Percentiles rank a stretch among this genome's conserved stretches.
These are phyloP conservation scores for Hypoxylon subgilvum DNA, from an alignment of 495 filamentous ascomycete genomes.

Conservation along the genomic window DNA sequence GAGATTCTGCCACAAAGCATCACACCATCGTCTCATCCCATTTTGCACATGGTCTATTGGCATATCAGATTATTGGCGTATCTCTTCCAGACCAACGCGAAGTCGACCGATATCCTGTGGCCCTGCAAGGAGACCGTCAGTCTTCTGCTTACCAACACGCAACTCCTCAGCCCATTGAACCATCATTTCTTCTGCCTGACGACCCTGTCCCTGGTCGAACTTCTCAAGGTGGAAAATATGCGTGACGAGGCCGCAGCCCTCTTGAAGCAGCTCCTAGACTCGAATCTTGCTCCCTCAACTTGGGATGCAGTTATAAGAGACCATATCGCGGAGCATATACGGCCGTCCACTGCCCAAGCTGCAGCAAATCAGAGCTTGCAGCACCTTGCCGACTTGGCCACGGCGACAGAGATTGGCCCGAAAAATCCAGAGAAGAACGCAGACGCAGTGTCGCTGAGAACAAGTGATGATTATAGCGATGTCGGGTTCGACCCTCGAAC, in stretches of 20 bases:
- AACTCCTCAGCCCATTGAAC: conserved; percentile 68
- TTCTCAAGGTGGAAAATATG: conserved; percentile 51
- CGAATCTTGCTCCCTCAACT: conserved; percentile 43
- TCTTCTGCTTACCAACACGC: conserved; percentile 61
- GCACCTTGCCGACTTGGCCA: conserved; percentile 69
- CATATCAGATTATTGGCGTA: conserved; percentile 69
- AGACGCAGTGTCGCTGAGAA: conserved; percentile 27
- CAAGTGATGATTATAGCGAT: conserved; percentile 39
- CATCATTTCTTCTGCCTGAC: conserved; percentile 75
- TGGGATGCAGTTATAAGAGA: conserved; percentile 57
- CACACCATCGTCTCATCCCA: conserved; percentile 46
- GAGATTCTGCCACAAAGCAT: conserved; percentile 51
- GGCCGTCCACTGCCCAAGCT: conserved; percentile 41
- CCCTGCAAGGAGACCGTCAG: conserved; percentile 64
- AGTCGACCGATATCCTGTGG: conserved; percentile 59
- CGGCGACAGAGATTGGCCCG: conserved; percentile 44
- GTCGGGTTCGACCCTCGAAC: conserved; percentile 40
- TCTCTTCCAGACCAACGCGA: conserved; percentile 56
- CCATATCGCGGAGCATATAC: conserved; percentile 50
- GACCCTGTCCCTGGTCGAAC: conserved; percentile 69
- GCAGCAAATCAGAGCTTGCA: conserved; percentile 58
- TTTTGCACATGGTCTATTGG: conserved; percentile 76
- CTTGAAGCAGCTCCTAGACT: conserved; percentile 44
- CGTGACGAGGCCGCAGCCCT: conserved; percentile 45
- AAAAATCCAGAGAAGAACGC: conserved; percentile 24